These are phyloP conservation scores for Chloropicon primus DNA, from an alignment of 139 green algal species.

Conservation along the genomic window DNA sequence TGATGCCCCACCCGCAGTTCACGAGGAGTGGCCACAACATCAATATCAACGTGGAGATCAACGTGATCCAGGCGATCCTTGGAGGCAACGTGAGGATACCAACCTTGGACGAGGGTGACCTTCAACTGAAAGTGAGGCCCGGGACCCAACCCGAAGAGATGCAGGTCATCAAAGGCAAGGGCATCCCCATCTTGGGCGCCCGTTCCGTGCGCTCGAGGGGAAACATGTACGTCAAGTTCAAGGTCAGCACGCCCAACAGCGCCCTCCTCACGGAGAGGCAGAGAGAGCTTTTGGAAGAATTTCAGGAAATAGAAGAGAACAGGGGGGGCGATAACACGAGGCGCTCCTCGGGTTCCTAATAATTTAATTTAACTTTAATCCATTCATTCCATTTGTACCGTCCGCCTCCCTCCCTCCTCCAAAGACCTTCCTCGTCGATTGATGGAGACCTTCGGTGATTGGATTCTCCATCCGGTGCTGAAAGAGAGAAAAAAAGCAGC, in stretches of 20 bases:
- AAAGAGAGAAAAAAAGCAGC: too few species aligned
- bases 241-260: conserved; percentile 19
- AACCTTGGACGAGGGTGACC: conserved; percentile 34
- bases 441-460: too few species aligned
- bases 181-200: conserved; percentile 23
- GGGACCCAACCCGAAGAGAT: conserved; percentile 46
- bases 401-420: background rate
- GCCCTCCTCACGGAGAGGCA: conserved; percentile 23
- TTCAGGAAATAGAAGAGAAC: background rate
- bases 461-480: too few species aligned
- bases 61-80: conserved; percentile 41
- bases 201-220: conserved; percentile 15
- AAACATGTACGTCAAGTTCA: conserved; percentile 44
- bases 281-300: conserved; percentile 17
- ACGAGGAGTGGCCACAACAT: conserved; percentile 32
- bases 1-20: conserved; percentile 34
- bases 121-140: conserved; percentile 30
- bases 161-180: conserved; percentile 46
- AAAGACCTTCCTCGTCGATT: too few species aligned
- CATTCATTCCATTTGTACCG: background rate
- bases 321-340: background rate
- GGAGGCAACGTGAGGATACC: conserved; percentile 34
- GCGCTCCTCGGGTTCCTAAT: background rate
- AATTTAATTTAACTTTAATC: background rate
- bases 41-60: conserved; percentile 16